Evolutionary conservation across 2,329 filamentous ascomycete species (phyloP).

Genomic region (Fusarium lyarnte): DNA sequence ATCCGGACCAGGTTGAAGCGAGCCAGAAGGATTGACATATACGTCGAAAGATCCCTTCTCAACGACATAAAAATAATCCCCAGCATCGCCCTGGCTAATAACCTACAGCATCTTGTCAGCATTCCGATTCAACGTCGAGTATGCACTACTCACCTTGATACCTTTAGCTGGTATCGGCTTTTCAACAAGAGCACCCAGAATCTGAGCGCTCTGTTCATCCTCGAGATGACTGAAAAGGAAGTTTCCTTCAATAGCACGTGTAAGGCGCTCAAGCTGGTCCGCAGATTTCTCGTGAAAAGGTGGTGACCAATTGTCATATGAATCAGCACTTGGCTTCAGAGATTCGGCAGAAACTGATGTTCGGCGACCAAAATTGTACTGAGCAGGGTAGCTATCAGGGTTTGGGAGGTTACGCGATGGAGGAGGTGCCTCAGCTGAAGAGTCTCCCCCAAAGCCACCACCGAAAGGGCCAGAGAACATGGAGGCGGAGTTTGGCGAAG

Average conservation of each 20-base stretch:
- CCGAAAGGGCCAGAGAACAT: constrained; percentile 64
- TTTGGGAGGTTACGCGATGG: constrained; percentile 62
- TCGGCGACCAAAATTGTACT: constrained; percentile 93
- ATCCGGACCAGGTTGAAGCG: constrained; percentile 79
- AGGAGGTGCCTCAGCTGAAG: constrained; percentile 57
- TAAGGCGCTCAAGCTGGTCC: constrained; percentile 83
- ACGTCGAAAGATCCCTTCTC: constrained; percentile 92
- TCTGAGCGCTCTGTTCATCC: constrained; percentile 88
- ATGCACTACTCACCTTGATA: constrained; percentile 65
- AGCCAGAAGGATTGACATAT: constrained; percentile 82
- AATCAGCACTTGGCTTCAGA: constrained; percentile 85
- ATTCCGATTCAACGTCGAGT: not conserved
- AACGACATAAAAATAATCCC: constrained; percentile 98
- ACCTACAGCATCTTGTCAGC: constrained; percentile 66
- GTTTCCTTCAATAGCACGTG: constrained; percentile 84
- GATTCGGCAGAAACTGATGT: constrained; percentile 98
- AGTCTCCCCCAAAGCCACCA: constrained; percentile 54
- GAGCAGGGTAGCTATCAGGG: constrained; percentile 80
- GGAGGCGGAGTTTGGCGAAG: constrained; percentile 47
- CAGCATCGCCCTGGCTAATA: constrained; percentile 93
- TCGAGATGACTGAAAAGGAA: constrained; percentile 95
- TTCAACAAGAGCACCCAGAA: constrained; percentile 90
- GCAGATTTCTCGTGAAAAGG: constrained; percentile 84
- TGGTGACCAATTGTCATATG: constrained; percentile 89
- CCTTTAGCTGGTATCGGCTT: constrained; percentile 95